Conservation (phyloP, 2,329 filamentous ascomycete species). For the Botryotinia narcissicola region DNA sequence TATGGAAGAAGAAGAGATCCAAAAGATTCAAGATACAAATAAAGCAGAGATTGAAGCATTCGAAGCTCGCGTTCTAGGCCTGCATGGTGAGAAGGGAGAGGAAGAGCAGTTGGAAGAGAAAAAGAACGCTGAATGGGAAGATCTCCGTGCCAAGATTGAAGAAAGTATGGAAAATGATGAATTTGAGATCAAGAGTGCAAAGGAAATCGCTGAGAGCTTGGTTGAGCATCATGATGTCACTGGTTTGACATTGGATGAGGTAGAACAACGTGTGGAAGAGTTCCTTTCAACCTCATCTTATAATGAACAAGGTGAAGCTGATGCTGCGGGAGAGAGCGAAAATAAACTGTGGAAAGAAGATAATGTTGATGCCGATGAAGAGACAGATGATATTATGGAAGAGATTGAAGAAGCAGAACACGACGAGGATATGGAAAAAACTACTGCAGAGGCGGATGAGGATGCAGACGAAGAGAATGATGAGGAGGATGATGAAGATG, state of each 20-base stretch:
- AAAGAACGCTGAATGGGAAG: slow-evolving; percentile 35
- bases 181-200: slow-evolving; percentile 26
- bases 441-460: slow-evolving; percentile 17
- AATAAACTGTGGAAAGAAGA: slow-evolving; percentile 19
- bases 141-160: slow-evolving; percentile 38
- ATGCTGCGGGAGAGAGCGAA: not conserved
- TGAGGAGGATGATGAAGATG: slow-evolving; percentile 18
- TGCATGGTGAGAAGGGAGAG: slow-evolving; percentile 42
- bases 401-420: slow-evolving; percentile 15
- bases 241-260: slow-evolving; percentile 21
- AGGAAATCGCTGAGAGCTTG: slow-evolving; percentile 21
- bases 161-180: slow-evolving; percentile 36
- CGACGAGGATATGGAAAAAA: slow-evolving; percentile 20
- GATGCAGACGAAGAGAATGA: slow-evolving; percentile 21
- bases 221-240: slow-evolving; percentile 22
- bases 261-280: slow-evolving; percentile 22
- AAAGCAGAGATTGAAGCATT: slow-evolving; percentile 65
- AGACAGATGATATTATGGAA: slow-evolving; percentile 17
- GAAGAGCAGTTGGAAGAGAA: slow-evolving; percentile 26
- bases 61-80: slow-evolving; percentile 59
- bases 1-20: slow-evolving; percentile 68
- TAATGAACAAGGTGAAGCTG: slow-evolving; percentile 7
- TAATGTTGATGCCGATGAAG: slow-evolving; percentile 19
- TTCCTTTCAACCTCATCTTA: slow-evolving; percentile 20
- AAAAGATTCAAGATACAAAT: slow-evolving; percentile 67